A percentile compares a stretch with the other conserved stretches of the same genome.
These are phyloP conservation scores for Triticum timopheevii DNA, from an alignment of 176 grass and related monocot species.

Conservation along the genomic window DNA sequence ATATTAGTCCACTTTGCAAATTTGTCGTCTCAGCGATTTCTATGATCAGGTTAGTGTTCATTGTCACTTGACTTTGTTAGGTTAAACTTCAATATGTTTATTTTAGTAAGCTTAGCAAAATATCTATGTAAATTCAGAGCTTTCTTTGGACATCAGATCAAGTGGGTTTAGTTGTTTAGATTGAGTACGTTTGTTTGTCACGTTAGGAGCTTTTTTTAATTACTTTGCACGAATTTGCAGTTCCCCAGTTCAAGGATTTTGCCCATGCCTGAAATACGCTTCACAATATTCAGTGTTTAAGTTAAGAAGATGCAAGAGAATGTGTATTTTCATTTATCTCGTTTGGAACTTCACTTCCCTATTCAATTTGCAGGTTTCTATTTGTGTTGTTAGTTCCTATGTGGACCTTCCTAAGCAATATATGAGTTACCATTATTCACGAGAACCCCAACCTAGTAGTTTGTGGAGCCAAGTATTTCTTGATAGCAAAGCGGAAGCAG, in stretches of 20 bases:
- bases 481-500: conserved; percentile 33
- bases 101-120: background rate
- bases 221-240: background rate
- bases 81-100: background rate
- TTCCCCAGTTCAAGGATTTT: background rate
- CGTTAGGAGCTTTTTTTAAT: background rate
- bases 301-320: background rate
- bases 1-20: background rate
- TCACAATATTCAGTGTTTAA: background rate
- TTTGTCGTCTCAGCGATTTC: background rate
- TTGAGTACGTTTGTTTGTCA: background rate
- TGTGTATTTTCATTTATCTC: background rate
- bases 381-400: conserved; percentile 8
- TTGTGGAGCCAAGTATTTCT: conserved; percentile 37
- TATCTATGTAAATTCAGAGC: background rate
- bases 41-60: background rate
- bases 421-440: no score
- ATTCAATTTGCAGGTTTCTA: conserved; percentile 28
- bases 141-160: background rate
- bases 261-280: background rate
- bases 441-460: conserved; percentile 20
- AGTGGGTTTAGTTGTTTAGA: background rate
- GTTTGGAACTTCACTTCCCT: background rate
- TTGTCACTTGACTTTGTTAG: background rate
- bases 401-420: no score